These are phyloP conservation scores for Adansonia digitata DNA, from an alignment of 345 rosid species.

Conservation along the genomic window DNA sequence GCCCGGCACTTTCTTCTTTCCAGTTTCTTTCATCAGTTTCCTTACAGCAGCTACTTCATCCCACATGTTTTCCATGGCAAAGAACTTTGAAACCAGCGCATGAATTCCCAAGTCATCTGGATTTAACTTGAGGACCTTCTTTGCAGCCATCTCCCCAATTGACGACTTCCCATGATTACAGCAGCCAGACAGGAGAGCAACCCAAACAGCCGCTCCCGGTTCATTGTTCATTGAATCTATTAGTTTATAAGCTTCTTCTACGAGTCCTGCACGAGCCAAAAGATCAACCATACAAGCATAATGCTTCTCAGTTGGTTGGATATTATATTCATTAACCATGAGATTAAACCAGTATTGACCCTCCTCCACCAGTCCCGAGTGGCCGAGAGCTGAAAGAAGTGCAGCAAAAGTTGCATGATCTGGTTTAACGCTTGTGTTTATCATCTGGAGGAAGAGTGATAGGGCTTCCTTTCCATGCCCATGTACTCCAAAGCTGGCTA, in stretches of 20 bases:
- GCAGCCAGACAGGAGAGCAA: slow-evolving; percentile 79
- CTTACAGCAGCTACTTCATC: slow-evolving; percentile 50
- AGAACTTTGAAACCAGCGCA: slow-evolving; percentile 64
- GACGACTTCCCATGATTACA: slow-evolving; percentile 39
- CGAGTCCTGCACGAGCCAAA: slow-evolving; percentile 59
- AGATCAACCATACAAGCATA: slow-evolving; percentile 71
- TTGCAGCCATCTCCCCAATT: slow-evolving; percentile 58
- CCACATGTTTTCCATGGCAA: slow-evolving; percentile 51
- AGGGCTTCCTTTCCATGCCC: slow-evolving; percentile 63
- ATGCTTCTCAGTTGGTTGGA: slow-evolving; percentile 38
- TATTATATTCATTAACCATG: slow-evolving; percentile 29
- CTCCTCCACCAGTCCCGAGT: slow-evolving; percentile 49
- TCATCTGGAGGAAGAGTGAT: slow-evolving; percentile 49
- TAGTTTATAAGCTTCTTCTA: slow-evolving; percentile 56
- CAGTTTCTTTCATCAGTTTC: slow-evolving; percentile 50
- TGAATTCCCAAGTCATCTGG: slow-evolving; percentile 57
- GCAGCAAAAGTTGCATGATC: slow-evolving; percentile 66
- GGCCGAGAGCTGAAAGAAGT: slow-evolving; percentile 70
- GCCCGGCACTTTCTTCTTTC: slow-evolving; percentile 62
- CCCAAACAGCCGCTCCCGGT: slow-evolving; percentile 57
- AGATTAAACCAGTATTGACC: slow-evolving; percentile 1
- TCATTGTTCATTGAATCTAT: slow-evolving; percentile 41
- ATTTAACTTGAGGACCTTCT: slow-evolving; percentile 47
- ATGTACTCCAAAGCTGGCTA: slow-evolving; percentile 61
- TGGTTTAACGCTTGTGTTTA: slow-evolving; percentile 36